phyloP scores from a whole-genome alignment of 805 yeast species.

The Zygotorulaspora danielsina region DNA sequence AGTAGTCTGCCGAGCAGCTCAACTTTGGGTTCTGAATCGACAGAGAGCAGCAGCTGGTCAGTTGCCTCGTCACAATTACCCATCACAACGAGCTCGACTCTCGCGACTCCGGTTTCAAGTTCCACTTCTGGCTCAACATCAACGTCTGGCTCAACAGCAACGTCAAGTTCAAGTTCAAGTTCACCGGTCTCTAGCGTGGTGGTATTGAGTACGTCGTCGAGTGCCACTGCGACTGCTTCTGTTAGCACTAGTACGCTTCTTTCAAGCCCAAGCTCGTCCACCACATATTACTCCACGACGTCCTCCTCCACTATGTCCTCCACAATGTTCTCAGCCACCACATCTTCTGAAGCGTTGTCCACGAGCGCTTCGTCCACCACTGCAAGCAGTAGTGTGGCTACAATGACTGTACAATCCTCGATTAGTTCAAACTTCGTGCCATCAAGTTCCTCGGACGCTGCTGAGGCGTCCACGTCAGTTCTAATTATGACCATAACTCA shows the following conservation, averaged over 20 bases:
- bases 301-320: slow-evolving; percentile 1
- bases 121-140: not conserved
- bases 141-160: not conserved
- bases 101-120: slow-evolving; percentile 5
- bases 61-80: not conserved
- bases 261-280: slow-evolving; percentile 2
- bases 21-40: too few species aligned
- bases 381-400: slow-evolving; percentile 1
- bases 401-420: not conserved
- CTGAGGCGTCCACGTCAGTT: not conserved
- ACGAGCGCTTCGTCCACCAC: slow-evolving; percentile 5
- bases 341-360: not conserved
- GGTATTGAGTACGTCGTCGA: not conserved
- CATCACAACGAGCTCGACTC: not conserved
- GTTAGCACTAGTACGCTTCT: not conserved
- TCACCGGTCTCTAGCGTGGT: not conserved
- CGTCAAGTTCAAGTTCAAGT: not conserved
- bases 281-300: not conserved
- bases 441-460: slow-evolving; percentile 1
- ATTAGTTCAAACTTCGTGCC: not conserved
- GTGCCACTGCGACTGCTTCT: slow-evolving; percentile 1
- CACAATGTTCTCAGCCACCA: slow-evolving; percentile 1
- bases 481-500: slow-evolving; percentile 1
- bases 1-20: too few species aligned
- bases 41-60: too few species aligned